Base-by-base conservation (phyloP, 768 basidiomycete species). In the Nidularia sp. region DNA sequence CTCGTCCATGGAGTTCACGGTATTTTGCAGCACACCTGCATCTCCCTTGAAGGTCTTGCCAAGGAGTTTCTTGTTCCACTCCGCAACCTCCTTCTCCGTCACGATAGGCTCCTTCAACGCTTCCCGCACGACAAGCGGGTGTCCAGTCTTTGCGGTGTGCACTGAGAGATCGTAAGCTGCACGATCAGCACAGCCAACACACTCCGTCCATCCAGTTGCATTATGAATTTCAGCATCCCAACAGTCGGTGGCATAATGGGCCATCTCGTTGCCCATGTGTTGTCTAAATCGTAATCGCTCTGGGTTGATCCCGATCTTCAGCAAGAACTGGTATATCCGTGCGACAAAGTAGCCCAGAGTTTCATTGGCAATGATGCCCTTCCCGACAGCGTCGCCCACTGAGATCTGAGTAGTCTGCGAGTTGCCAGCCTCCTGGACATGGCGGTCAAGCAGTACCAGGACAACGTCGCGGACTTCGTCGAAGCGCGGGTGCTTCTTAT, bases 221-320 rank as follows among this genome's bases (percentile, higher is more conserved):
- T 91, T 93, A 56, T 93, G 81, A 57, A 98, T 98, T 74, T 99
- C 97, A 42, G 95, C 97, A 65, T 99, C 97, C 97, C 97, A 99
- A 70, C 97, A 99, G 71, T 98, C 96, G 36, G 93, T 83, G 50
- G 97, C 96, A 67, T 99, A 99, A 69, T 98, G 97, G 1, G 97
- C 97, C 96, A 98, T 98, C 76, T 98, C 97, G 71, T 98, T 99
- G 35, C 72, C 80, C 97, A 98, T 98, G 68, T 99, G 97, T 64
- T 99, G 97, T 34, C 97, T 80, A 82, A 98, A 98, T 49, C 97
- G 83, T 56, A 98, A 74, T 6, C 93, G 83, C 45, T 64, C 56
- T 10, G 87, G 85, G 73, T 95, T 77, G 69, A 99, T 88, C 54
- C 96, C 97, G 62, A 98, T 92, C 70, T 89, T 89, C 59, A 85